Conservation (phyloP, 2,329 filamentous ascomycete species). For the Hypoxylon sp. region DNA sequence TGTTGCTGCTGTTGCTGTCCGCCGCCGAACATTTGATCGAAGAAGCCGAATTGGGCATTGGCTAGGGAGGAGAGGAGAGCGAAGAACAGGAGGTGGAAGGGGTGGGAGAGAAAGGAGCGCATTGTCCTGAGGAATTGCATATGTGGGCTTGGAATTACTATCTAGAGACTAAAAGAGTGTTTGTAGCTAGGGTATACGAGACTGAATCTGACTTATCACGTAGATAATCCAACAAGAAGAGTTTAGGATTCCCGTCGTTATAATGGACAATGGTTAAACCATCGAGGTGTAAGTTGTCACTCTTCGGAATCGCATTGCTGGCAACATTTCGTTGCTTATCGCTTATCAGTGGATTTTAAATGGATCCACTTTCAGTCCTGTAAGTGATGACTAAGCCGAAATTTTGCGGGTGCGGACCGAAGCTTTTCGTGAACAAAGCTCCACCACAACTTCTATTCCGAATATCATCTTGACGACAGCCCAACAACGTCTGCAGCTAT, state of each 20-base stretch:
- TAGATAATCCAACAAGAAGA: not conserved
- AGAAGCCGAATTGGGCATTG: constrained; percentile 93
- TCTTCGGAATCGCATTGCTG: constrained; percentile 46
- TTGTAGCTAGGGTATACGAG: not conserved
- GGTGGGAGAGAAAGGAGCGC: constrained; percentile 50
- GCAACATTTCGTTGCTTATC: constrained; percentile 51
- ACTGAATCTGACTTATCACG: not conserved
- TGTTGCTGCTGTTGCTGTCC: constrained; percentile 66
- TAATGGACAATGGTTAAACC: not conserved
- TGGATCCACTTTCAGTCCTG: not conserved
- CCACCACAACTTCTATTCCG: constrained; percentile 25
- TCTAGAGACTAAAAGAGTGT: not conserved
- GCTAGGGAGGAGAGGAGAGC: constrained; percentile 71
- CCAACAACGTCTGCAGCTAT: constrained; percentile 52
- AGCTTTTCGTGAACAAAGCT: constrained; percentile 26
- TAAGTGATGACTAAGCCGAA: constrained; percentile 57
- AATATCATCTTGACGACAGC: constrained; percentile 31
- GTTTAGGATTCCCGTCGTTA: not conserved
- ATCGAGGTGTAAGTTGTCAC: constrained; percentile 13
- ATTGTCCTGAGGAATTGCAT: constrained; percentile 45
- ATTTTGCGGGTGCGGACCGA: constrained; percentile 49
- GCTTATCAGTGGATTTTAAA: constrained; percentile 37
- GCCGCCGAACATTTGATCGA: constrained; percentile 94
- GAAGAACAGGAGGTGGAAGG: constrained; percentile 65
- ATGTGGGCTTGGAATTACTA: not conserved